Percentiles rank a stretch among this genome's conserved stretches.
Conservation (phyloP, 2,329 filamentous ascomycete species). For the Xylaria sp. region DNA sequence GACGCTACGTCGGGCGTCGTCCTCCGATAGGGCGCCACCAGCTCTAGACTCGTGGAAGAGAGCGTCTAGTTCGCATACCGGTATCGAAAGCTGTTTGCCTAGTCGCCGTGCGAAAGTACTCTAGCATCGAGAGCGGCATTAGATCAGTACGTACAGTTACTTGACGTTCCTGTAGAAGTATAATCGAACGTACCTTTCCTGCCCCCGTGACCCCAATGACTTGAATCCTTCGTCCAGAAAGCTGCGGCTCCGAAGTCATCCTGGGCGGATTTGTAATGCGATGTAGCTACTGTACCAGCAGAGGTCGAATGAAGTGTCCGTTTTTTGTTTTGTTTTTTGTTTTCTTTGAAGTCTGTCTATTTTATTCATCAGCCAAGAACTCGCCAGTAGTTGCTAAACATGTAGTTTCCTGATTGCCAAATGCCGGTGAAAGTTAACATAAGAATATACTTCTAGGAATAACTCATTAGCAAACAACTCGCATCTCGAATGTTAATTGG, state of each 20-base stretch:
- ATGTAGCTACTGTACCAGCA: not conserved
- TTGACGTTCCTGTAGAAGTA: constrained; percentile 3
- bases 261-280: not conserved
- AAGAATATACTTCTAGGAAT: too few species aligned
- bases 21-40: constrained; percentile 8
- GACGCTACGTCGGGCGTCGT: constrained; percentile 13
- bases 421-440: too few species aligned
- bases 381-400: too few species aligned
- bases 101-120: constrained; percentile 19
- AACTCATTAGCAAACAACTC: too few species aligned
- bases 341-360: not conserved
- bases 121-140: constrained; percentile 3
- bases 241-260: constrained; percentile 18
- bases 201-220: constrained; percentile 16
- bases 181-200: constrained; percentile 17
- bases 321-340: not conserved
- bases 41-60: constrained; percentile 5
- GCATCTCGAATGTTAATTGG: too few species aligned
- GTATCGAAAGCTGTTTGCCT: constrained; percentile 16
- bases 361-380: too few species aligned
- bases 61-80: constrained; percentile 7
- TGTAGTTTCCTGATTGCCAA: too few species aligned
- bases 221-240: constrained; percentile 23
- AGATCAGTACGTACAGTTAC: constrained; percentile 1
- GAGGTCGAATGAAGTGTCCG: not conserved